Base-by-base conservation (phyloP, 495 filamentous ascomycete species). In the Physcia stellaris region DNA sequence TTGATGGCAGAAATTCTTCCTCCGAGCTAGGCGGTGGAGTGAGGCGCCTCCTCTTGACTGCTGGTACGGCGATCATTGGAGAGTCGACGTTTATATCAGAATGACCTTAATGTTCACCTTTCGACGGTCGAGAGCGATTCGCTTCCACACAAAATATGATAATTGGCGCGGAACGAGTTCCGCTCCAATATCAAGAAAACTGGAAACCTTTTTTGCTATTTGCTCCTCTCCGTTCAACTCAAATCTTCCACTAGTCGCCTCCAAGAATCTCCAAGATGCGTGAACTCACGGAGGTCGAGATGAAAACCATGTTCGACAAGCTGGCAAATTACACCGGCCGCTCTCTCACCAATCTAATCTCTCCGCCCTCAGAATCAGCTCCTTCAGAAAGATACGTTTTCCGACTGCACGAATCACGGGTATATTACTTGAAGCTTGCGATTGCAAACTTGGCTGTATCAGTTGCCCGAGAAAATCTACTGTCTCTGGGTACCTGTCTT, bases 371-470 rank as follows among this genome's bases (percentile, higher is more conserved):
- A 53, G 65, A 77, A 51, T 59, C 71, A 19, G 57, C 61, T 30
- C 60, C 68, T 33, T 63, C 72, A 38, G 77, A 83, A 52, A 77
- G 81, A 48, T 77, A 82, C 63, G 84, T 92, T 29, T 95, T 98
- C 64, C 77, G 90, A 22, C 66, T 94, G 22, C 77, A 83, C 45
- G 73, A 79, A 45, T 60, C 57, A 18, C 75, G 90, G 41, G 83
- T 93, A 40, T 98, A 87, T 67, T 94, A 94, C 54, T 75, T 94
- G 32, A 77, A 77, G 34, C 73, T 88, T 33, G 79, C 77, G 2
- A 68, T 96, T 40, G 88, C 86, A 28, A 95, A 95, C 54, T 63
- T 94, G n/a, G 86, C 88, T 9, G 86, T 81, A 2, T 77, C 73
- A 21, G 70, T 96, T 40, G 71, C 81, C 17, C 76, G 90, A 33